Evolutionary conservation across 257 asterid species (phyloP), one percentile per base, ranked within the genome.

Genomic region (Plantago major): DNA sequence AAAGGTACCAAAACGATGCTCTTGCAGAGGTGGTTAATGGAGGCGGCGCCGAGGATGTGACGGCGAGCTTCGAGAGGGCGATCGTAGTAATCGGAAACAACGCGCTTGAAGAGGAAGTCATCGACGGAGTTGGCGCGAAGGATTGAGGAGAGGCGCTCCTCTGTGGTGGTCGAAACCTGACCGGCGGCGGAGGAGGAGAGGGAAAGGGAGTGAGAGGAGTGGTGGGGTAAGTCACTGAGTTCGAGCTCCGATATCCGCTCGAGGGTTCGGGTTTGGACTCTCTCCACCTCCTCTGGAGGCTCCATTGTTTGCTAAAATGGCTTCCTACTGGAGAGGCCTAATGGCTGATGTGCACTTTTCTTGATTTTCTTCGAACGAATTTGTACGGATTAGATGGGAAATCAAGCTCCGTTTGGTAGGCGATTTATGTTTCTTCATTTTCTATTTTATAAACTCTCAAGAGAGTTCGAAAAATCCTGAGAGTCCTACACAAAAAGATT

Each of bases 1-100:
- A 11, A 19, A 47, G 15, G 69, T 82, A 92, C 99, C 97, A 93
- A 72, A 58, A 89, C 99, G 67, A 93, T 89, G 87, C 99, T 93
- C 81, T 89, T 93, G 94, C 99, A 93, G 73, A 93, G 95, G 74
- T 93, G 99, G 49, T 89, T 73, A 56, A 87, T 42, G 60, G 99
- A 93, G 73, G 91, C 77, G 67, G 99, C 99, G 17, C 49, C 77
- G 15, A 93, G 91, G 74, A 73, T 73, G 52, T 89, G 90, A 8
- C 95, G 85, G 38, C 99, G 91, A 53, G 91, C 76, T 68, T 93
- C 94, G 60, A 84, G 80, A 52, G 94, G 68, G 87, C 84, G 67
- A 44, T 81, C 78, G 74, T 93, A 93, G 83, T 89, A 93, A 76
- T 87, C 88, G 55, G 78, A 64, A 30, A 94, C 76, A 6, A 87